Percentiles rank a stretch among this genome's conserved stretches.
These are phyloP conservation scores for Prinsepia uniflora DNA, from an alignment of 306 rosid genomes.

Conservation along the genomic window DNA sequence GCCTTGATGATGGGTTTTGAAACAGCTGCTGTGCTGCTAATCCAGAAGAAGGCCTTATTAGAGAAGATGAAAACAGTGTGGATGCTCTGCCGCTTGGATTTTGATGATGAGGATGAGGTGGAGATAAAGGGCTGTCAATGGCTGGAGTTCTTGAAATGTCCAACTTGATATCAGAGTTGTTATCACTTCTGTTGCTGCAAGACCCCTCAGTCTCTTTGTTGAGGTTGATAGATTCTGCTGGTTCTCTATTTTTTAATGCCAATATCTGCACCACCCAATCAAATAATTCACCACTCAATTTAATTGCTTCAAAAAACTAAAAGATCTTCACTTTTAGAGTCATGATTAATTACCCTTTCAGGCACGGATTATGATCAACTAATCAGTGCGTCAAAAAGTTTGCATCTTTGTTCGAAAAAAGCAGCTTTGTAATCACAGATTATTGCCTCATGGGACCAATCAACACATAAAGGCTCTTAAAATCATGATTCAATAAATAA, in stretches of 20 bases:
- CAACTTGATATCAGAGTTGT: slow-evolving; percentile 88
- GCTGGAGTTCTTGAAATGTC: slow-evolving; percentile 88
- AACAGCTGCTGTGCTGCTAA: slow-evolving; percentile 59
- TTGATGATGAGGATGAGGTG: slow-evolving; percentile 35
- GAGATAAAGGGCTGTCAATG: slow-evolving; percentile 68
- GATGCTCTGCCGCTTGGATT: slow-evolving; percentile 34
- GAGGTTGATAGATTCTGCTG: slow-evolving; percentile 90
- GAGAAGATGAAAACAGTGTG: slow-evolving; percentile 54
- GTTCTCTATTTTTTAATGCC: slow-evolving; percentile 89
- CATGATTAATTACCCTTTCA: slow-evolving; percentile 18
- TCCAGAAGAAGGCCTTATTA: slow-evolving; percentile 51
- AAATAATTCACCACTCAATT: neutral
- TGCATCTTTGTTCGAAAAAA: slow-evolving; percentile 18
- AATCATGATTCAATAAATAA: slow-evolving; percentile 20
- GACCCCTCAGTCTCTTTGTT: slow-evolving; percentile 99
- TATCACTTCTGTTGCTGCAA: slow-evolving; percentile 93
- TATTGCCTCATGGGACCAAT: slow-evolving; percentile 28
- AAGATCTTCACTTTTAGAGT: slow-evolving; percentile 18
- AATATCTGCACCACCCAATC: slow-evolving; percentile 45
- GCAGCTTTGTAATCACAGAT: slow-evolving; percentile 30
- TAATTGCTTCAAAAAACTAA: neutral
- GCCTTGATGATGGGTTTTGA: slow-evolving; percentile 70
- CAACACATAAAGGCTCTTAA: slow-evolving; percentile 36
- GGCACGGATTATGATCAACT: slow-evolving; percentile 32
- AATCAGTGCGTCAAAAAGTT: slow-evolving; percentile 27